Percentiles rank a stretch among this genome's conserved stretches.
Evolutionary conservation across 2,329 filamentous ascomycete species (phyloP).

Genomic region (Diaporthe longicolla): DNA sequence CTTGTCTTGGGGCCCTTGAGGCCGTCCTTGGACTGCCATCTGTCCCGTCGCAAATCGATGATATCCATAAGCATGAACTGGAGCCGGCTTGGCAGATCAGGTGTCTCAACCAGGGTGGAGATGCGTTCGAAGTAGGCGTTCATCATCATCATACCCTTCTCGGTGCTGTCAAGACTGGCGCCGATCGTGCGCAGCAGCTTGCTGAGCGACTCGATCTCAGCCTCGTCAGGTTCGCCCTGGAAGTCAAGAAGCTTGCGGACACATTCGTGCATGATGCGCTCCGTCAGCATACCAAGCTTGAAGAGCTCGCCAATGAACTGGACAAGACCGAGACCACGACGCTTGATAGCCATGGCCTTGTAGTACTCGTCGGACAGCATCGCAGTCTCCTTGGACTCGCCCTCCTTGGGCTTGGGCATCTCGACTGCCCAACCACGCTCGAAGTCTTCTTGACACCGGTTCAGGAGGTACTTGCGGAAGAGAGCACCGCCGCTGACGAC

Average conservation of each 20-base stretch:
- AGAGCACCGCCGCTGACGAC: slow-evolving; percentile 92
- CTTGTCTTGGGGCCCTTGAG: slow-evolving; percentile 98
- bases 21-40: slow-evolving; percentile 89
- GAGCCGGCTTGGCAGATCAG: slow-evolving; percentile 87
- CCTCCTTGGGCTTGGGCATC: slow-evolving; percentile 81
- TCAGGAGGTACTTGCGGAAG: slow-evolving; percentile 98
- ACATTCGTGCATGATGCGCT: slow-evolving; percentile 99
- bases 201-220: slow-evolving; percentile 94
- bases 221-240: slow-evolving; percentile 91
- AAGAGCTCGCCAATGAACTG: slow-evolving; percentile 99
- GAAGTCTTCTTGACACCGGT: slow-evolving; percentile 98
- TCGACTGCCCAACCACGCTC: slow-evolving; percentile 97
- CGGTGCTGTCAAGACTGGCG: slow-evolving; percentile 84
- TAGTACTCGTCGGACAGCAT: slow-evolving; percentile 99
- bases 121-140: slow-evolving; percentile 95
- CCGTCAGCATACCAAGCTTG: slow-evolving; percentile 98
- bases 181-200: slow-evolving; percentile 95
- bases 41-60: slow-evolving; percentile 81
- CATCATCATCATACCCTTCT: slow-evolving; percentile 89
- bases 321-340: slow-evolving; percentile 95
- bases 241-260: slow-evolving; percentile 97
- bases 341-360: slow-evolving; percentile 91
- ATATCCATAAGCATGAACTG: slow-evolving; percentile 98
- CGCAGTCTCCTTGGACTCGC: slow-evolving; percentile 76
- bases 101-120: slow-evolving; percentile 82